Evolutionary conservation across 768 basidiomycete species (phyloP), one percentile per base, ranked within the genome.

Genomic region (Tubosaeta brunneosetosa): DNA sequence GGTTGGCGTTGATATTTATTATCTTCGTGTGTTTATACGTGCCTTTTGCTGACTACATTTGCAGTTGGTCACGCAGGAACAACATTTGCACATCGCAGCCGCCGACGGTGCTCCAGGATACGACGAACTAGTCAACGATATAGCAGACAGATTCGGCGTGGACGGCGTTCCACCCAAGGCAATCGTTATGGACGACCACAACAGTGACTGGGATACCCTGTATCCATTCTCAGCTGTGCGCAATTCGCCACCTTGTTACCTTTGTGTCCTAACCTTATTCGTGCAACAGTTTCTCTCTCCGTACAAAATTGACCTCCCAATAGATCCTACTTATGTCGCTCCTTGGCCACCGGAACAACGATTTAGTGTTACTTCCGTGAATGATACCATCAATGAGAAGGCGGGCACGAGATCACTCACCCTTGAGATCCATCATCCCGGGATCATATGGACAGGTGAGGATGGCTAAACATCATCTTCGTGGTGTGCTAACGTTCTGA

Each of bases 71-170:
- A 84, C 84, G 5, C 68, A 77, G 22, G 83, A 87, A 57, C 81
- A 87, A 53, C 79, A 86, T 58, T 70, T 94, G 16, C 92, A 97
- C 62, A 68, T 97, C 40, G 91, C 88, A 2, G 74, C 83, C 3
- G 85, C 92, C 4, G 94, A 97, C 62, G 80, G 84, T 5, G 88
- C 91, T 2, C 88, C 90, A 6, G 88, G 89, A 9, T 85, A 89
- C 52, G 71, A 78, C 6, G 61, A 67, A 2, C 72, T 98, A 1
- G 85, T 87, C 4, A 55, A 72, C 3, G 76, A 78, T 14, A 81
- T 95, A 6, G 82, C 84, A 1, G 58, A 67, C 17, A 66, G 77
- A 48, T 89, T 94, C 61, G 82, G 82, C n/a, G 66, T 63, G 2
- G 62, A 69, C 8, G 75, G 70, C 12, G 58, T 63, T 16, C 65